phyloP scores from a whole-genome alignment of 2,329 filamentous ascomycete species.

The Xylaria sp. region DNA sequence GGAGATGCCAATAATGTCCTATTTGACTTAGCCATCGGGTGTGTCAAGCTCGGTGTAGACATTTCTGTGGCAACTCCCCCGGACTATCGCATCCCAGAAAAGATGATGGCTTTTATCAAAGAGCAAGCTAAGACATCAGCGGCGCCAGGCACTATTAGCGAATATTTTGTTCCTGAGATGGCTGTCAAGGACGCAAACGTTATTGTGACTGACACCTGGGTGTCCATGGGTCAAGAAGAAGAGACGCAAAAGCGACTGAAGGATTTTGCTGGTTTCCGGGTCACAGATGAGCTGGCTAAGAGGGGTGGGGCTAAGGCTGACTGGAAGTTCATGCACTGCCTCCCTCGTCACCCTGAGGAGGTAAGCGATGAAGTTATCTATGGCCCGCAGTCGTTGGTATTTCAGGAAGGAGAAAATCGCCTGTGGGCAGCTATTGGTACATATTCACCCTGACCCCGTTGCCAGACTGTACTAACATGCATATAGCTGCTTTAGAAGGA shows the following conservation, averaged over 20 bases:
- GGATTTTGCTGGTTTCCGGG: conserved; percentile 89
- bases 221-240: conserved; percentile 96
- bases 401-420: conserved; percentile 93
- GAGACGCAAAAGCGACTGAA: conserved; percentile 81
- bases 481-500: conserved; percentile 78
- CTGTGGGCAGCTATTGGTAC: conserved; percentile 86
- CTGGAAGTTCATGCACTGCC: conserved; percentile 99
- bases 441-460: conserved; percentile 47
- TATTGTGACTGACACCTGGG: conserved; percentile 96
- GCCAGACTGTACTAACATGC: conserved; percentile 28
- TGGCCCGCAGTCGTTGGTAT: conserved; percentile 83
- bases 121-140: conserved; percentile 67
- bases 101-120: conserved; percentile 78
- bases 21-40: conserved; percentile 90
- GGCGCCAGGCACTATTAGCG: conserved; percentile 72
- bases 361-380: conserved; percentile 97
- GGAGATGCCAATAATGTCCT: conserved; percentile 98
- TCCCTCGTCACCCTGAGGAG: conserved; percentile 92
- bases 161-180: conserved; percentile 85
- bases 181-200: conserved; percentile 87
- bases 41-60: conserved; percentile 86
- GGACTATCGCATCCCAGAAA: conserved; percentile 81
- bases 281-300: conserved; percentile 85
- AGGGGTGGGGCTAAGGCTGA: conserved; percentile 84
- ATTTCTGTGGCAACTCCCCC: conserved; percentile 86